Conservation (phyloP, 2,329 filamentous ascomycete species). For the Arthrobotrys conoides region DNA sequence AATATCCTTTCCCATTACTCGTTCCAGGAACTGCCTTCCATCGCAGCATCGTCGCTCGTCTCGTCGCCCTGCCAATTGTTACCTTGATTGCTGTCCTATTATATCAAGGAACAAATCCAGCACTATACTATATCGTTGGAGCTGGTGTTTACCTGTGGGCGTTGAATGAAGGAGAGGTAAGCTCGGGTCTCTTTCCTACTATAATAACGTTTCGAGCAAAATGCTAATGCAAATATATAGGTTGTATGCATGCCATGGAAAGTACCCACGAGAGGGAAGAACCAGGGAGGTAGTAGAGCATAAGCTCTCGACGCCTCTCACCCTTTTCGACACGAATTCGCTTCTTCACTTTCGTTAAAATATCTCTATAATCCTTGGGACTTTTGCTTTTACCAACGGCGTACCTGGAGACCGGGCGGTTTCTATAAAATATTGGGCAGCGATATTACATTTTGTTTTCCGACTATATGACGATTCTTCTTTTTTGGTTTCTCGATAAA, state of each 20-base stretch:
- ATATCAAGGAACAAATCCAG: conserved; percentile 93
- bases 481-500: conserved; percentile 22
- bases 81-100: conserved; percentile 81
- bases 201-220: not conserved
- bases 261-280: conserved; percentile 61
- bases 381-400: conserved; percentile 51
- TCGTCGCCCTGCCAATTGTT: conserved; percentile 85
- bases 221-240: conserved; percentile 48
- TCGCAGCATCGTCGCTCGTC: conserved; percentile 86
- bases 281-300: conserved; percentile 50
- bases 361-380: conserved; percentile 48
- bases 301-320: conserved; percentile 26
- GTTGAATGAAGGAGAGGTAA: conserved; percentile 95
- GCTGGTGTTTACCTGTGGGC: conserved; percentile 95
- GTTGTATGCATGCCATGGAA: conserved; percentile 65
- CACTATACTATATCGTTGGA: conserved; percentile 89
- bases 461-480: conserved; percentile 44
- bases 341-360: conserved; percentile 39
- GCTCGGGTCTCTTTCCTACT: conserved; percentile 66
- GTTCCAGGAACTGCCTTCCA: conserved; percentile 81
- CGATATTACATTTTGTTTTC: conserved; percentile 37
- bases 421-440: conserved; percentile 55
- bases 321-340: conserved; percentile 1
- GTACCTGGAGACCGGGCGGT: conserved; percentile 57
- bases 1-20: conserved; percentile 87